Conservation (phyloP, 2,329 filamentous ascomycete genomes). For the Monascus ruber region DNA sequence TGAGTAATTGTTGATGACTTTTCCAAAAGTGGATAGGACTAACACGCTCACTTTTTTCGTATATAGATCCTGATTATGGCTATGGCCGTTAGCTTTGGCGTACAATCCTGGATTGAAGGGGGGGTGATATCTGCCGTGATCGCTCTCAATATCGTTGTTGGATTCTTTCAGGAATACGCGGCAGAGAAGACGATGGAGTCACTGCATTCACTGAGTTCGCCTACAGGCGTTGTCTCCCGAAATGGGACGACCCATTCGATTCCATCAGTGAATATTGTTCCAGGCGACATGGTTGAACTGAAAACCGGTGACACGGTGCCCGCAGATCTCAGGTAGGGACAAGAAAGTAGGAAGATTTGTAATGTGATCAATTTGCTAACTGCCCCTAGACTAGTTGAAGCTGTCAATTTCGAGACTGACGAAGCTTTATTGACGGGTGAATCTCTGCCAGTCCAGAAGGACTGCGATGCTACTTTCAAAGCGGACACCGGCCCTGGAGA, state of each 20-base stretch:
- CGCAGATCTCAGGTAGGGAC: constrained; percentile 45
- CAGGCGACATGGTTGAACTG: constrained; percentile 46
- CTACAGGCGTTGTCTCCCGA: constrained; percentile 46
- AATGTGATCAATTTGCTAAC: constrained; percentile 48
- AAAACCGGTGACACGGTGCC: constrained; percentile 52
- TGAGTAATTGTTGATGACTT: constrained; percentile 19
- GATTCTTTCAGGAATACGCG: constrained; percentile 50
- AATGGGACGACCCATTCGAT: constrained; percentile 45
- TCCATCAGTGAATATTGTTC: constrained; percentile 49
- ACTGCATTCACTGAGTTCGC: constrained; percentile 45
- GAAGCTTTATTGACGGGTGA: constrained; percentile 54
- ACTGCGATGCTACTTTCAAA: constrained; percentile 33
- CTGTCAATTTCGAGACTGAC: constrained; percentile 67
- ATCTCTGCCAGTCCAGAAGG: constrained; percentile 49
- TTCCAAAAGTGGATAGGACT: constrained; percentile 17
- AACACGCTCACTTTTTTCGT: constrained; percentile 18
- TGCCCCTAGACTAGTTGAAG: constrained; percentile 41
- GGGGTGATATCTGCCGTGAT: constrained; percentile 51
- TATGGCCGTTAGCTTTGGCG: constrained; percentile 53
- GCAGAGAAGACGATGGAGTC: constrained; percentile 54
- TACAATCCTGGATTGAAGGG: constrained; percentile 48
- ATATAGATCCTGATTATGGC: constrained; percentile 63
- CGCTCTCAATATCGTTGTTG: constrained; percentile 45
- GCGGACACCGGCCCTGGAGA: constrained; percentile 47
- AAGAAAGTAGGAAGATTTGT: constrained; percentile 42